These are phyloP conservation scores for Aquilaria malaccensis DNA, from an alignment of 345 rosid species.

Conservation along the genomic window DNA sequence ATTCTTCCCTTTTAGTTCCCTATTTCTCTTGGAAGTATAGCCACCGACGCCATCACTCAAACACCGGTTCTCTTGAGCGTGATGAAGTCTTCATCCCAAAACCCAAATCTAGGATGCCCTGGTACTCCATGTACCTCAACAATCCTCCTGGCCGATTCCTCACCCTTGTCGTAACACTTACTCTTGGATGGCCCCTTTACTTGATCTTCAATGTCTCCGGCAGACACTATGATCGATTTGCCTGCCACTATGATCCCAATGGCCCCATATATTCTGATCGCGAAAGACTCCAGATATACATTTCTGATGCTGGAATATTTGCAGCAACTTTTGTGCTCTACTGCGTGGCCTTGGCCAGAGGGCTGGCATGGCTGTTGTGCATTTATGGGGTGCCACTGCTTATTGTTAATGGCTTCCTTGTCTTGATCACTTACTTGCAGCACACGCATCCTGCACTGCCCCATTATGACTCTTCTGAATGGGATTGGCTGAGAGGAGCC, in stretches of 20 bases:
- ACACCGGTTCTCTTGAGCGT: conserved; percentile 53
- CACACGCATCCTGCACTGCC: conserved; percentile 62
- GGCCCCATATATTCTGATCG: conserved; percentile 45
- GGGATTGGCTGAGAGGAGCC: conserved; percentile 72
- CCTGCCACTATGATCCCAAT: conserved; percentile 40
- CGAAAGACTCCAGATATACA: conserved; percentile 41
- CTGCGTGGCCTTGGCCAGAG: conserved; percentile 23
- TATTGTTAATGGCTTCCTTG: conserved; percentile 46
- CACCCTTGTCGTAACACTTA: conserved; percentile 24
- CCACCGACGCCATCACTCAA: conserved; percentile 68
- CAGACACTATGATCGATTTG: conserved; percentile 32
- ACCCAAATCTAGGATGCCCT: conserved; percentile 25
- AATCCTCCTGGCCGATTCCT: conserved; percentile 39
- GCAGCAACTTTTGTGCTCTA: conserved; percentile 29
- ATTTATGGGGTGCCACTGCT: conserved; percentile 44
- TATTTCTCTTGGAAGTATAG: conserved; percentile 67
- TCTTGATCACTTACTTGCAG: conserved; percentile 51
- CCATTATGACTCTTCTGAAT: conserved; percentile 48
- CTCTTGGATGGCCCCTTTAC: conserved; percentile 47
- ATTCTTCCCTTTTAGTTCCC: conserved; percentile 50
- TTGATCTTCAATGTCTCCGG: conserved; percentile 42
- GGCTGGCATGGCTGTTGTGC: conserved; percentile 44
- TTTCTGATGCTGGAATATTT: conserved; percentile 43
- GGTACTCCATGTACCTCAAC: conserved; percentile 31
- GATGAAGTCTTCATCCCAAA: conserved; percentile 65